These are phyloP conservation scores for Talaromyces sp. DNA, from an alignment of 2,329 filamentous ascomycete species.

Conservation along the genomic window DNA sequence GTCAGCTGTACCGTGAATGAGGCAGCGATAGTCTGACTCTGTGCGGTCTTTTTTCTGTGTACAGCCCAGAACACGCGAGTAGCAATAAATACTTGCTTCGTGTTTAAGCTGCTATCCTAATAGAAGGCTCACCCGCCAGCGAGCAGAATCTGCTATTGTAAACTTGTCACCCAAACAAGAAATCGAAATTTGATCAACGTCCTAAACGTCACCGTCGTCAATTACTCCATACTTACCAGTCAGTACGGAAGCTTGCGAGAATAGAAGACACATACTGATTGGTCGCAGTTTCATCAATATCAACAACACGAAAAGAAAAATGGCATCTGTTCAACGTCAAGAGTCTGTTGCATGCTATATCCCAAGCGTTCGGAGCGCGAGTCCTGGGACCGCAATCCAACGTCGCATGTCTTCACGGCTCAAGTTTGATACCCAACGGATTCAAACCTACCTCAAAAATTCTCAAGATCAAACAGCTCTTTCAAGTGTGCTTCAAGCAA, in stretches of 20 bases:
- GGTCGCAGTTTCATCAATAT: neutral
- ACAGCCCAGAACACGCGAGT: neutral
- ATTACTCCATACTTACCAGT: neutral
- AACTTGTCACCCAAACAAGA: neutral
- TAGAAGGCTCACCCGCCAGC: neutral
- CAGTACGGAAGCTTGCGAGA: neutral
- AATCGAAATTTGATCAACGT: neutral
- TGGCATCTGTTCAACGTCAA: conserved; percentile 8
- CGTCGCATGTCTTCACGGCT: conserved; percentile 33
- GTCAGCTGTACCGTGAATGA: neutral
- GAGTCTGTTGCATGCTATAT: conserved; percentile 31
- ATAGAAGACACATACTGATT: neutral
- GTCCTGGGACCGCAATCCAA: conserved; percentile 20
- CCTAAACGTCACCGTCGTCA: neutral
- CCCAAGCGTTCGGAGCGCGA: conserved; percentile 28
- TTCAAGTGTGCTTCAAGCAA: conserved; percentile 30
- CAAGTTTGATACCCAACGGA: conserved; percentile 22
- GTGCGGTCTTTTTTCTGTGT: neutral
- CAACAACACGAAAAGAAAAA: neutral
- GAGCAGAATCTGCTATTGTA: neutral
- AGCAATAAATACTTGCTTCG: neutral
- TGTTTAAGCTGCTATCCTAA: neutral
- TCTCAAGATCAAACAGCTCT: conserved; percentile 2
- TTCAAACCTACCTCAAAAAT: conserved; percentile 9
- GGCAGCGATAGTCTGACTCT: neutral